Conservation (phyloP, 768 basidiomycete genomes). For the Jaapia argillacea region DNA sequence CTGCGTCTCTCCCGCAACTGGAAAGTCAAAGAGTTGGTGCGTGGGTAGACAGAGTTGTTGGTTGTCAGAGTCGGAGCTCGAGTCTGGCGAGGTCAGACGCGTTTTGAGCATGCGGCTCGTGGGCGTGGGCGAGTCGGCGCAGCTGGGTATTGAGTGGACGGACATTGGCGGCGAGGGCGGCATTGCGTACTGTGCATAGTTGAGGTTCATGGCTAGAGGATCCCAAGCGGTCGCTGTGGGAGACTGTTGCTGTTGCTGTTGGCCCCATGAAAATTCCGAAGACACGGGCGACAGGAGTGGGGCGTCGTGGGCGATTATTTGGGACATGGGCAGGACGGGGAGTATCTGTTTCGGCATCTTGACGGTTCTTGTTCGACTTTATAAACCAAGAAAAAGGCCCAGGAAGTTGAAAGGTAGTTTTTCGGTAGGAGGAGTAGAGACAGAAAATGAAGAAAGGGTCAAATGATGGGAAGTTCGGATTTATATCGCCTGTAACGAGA, state of each 20-base stretch:
- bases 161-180: neutral
- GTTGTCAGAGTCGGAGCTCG: slow-evolving; percentile 36
- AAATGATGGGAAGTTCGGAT: too few species aligned
- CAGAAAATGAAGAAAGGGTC: too few species aligned
- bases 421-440: too few species aligned
- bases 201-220: slow-evolving; percentile 32
- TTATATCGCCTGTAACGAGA: too few species aligned
- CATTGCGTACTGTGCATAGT: slow-evolving; percentile 16
- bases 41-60: slow-evolving; percentile 54
- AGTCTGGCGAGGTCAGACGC: slow-evolving; percentile 33
- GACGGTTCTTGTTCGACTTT: too few species aligned
- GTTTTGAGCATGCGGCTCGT: slow-evolving; percentile 40
- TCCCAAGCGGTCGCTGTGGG: slow-evolving; percentile 29
- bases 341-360: too few species aligned
- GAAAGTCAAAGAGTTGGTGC: slow-evolving; percentile 63
- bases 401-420: too few species aligned
- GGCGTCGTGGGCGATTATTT: slow-evolving; percentile 48
- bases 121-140: slow-evolving; percentile 33
- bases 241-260: slow-evolving; percentile 29
- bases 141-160: slow-evolving; percentile 2
- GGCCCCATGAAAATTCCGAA: slow-evolving; percentile 41
- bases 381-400: too few species aligned
- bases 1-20: slow-evolving; percentile 13
- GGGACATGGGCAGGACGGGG: slow-evolving; percentile 39
- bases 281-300: slow-evolving; percentile 44